phyloP scores from a whole-genome alignment of 2,329 filamentous ascomycete genomes.

The Talaromyces islandicus region DNA sequence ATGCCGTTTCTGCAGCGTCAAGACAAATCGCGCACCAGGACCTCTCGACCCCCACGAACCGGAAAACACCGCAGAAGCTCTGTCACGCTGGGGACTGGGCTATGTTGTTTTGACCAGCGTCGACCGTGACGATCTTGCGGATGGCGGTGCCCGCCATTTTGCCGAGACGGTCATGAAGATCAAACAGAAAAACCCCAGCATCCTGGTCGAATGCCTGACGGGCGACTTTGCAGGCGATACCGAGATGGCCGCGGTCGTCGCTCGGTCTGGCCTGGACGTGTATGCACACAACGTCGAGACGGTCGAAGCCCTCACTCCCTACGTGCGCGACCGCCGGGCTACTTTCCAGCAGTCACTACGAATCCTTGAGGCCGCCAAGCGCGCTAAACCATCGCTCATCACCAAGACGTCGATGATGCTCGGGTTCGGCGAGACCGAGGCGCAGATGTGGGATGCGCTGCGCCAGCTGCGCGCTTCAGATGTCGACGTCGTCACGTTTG shows the following conservation, averaged over 20 bases:
- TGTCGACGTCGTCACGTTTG: conserved; percentile 95
- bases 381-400: conserved; percentile 68
- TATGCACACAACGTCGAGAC: conserved; percentile 98
- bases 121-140: conserved; percentile 83
- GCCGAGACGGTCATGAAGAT: conserved; percentile 92
- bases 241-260: conserved; percentile 81
- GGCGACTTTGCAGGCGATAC: conserved; percentile 82
- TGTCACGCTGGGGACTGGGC: conserved; percentile 86
- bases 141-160: conserved; percentile 84
- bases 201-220: conserved; percentile 46
- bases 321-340: conserved; percentile 81
- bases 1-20: conserved; percentile 95
- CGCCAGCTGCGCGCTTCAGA: conserved; percentile 70
- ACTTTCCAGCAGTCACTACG: conserved; percentile 79
- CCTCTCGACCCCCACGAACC: conserved; percentile 93
- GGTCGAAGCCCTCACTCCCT: conserved; percentile 80
- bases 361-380: conserved; percentile 78
- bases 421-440: conserved; percentile 85
- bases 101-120: conserved; percentile 94
- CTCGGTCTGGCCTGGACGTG: conserved; percentile 83
- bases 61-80: conserved; percentile 90
- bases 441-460: conserved; percentile 74
- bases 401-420: conserved; percentile 99
- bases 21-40: conserved; percentile 70
- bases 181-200: conserved; percentile 62